Evolutionary conservation across 2,329 filamentous ascomycete genomes (phyloP), one percentile per base, ranked within the genome.

Genomic region (Sphaerulina musiva): DNA sequence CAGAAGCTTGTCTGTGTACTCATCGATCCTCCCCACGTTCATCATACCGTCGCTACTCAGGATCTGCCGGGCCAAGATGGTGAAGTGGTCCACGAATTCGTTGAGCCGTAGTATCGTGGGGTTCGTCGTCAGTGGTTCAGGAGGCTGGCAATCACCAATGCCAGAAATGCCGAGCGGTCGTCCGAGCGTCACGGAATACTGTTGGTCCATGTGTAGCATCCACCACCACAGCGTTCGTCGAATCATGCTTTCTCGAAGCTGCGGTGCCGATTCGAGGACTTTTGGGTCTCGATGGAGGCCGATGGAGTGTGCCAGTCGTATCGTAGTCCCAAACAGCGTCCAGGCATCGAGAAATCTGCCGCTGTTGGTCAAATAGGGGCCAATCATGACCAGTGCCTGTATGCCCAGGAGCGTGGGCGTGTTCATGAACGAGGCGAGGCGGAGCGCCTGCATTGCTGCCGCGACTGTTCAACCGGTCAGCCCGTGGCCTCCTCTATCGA

Each of bases 131-230:
- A 77, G 62, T 17, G 72, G 70, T 29, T 75, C 72, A 0, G 75
- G 73, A 12, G 73, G 71, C 14, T 72, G 73, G 55, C 75, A 78
- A 54, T 78, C 76, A 11, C 76, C 76, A 32, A 76, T 70, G 17
- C 73, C 74, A 46, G 74, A 76, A 34, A 78, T 77, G 0, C 75
- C 76, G 8, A 78, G 62, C 1, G 76, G 76, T 36, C 76, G 68
- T 17, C 76, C 76, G 0, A 78, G 68, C 0, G 73, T 76, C 64
- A 78, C 75, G 0, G 74, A 76, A 56, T 77, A 78, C 46, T 77
- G 72, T 53, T 77, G 74, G 46, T 78, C 76, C 69, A 77, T 74
- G 54, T 77, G 74, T n/a, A 78, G 61, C 69, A 78, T 74, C 73
- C 75, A 76, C 76, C 76, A 78, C 76, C 76, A 78, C 1, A 77